Percentiles rank a stretch among this genome's conserved stretches.
phyloP scores from a whole-genome alignment of 805 yeast genomes.

The Myxozyma nipponensis region DNA sequence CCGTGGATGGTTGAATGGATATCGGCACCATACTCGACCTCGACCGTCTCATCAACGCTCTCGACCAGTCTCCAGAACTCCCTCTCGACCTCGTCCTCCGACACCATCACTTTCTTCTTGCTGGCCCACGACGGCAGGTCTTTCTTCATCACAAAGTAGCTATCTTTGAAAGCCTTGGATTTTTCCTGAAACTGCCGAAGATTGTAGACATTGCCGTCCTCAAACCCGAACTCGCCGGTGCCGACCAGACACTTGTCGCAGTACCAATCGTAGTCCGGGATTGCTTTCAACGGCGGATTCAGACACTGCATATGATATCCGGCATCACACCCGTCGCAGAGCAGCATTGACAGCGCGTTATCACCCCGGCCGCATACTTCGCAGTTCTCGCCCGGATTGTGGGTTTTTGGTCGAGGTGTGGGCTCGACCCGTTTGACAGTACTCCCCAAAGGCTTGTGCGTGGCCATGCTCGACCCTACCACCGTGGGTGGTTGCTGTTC shows the following conservation, averaged over 20 bases:
- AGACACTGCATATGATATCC: conserved; percentile 67
- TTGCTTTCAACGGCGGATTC: conserved; percentile 48
- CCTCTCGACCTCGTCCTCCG: conserved; percentile 33
- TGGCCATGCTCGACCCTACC: conserved; percentile 17
- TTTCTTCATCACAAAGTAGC: conserved; percentile 30
- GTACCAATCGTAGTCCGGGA: conserved; percentile 67
- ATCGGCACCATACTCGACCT: conserved; percentile 44
- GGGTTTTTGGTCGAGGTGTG: neutral
- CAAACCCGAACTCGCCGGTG: conserved; percentile 84
- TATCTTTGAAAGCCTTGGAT: conserved; percentile 49
- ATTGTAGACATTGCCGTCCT: conserved; percentile 57
- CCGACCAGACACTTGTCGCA: conserved; percentile 84
- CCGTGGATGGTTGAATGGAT: conserved; percentile 38
- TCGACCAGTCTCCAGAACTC: conserved; percentile 40
- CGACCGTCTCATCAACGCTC: conserved; percentile 32
- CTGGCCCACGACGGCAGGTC: neutral
- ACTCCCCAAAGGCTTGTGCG: conserved; percentile 13
- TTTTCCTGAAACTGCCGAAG: conserved; percentile 56
- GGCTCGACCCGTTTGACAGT: conserved; percentile 14
- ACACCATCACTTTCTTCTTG: neutral
- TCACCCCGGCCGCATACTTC: conserved; percentile 32
- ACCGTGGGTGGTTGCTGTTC: conserved; percentile 11
- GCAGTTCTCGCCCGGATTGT: conserved; percentile 25
- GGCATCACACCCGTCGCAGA: conserved; percentile 71
- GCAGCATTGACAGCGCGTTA: conserved; percentile 20